These are phyloP conservation scores for Didymosphaeria variabile DNA, from an alignment of 2,329 filamentous ascomycete species.

Conservation along the genomic window DNA sequence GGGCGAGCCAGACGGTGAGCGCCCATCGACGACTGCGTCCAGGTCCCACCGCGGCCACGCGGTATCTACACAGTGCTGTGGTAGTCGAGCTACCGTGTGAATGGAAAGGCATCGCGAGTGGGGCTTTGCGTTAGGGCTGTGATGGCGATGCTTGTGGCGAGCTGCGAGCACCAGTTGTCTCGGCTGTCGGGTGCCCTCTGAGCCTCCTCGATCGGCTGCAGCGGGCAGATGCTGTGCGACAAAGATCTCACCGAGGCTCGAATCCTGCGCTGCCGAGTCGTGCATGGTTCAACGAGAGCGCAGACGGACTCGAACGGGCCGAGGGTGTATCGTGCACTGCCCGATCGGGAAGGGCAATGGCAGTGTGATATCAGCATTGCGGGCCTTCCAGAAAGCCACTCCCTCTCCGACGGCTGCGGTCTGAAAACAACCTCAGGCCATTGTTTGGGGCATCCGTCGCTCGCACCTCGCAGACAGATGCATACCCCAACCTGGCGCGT, in stretches of 20 bases:
- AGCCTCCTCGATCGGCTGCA: conserved; percentile 2
- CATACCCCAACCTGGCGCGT: conserved; percentile 19
- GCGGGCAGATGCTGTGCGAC: conserved; percentile 13
- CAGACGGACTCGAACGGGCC: not conserved
- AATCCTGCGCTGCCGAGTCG: not conserved
- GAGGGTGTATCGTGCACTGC: conserved; percentile 20
- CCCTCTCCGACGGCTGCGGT: conserved; percentile 13
- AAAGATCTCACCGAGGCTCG: not conserved
- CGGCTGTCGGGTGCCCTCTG: not conserved
- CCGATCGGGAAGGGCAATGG: conserved; percentile 18
- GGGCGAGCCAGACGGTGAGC: conserved; percentile 29
- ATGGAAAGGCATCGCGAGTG: not conserved
- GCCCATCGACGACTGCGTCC: conserved; percentile 16
- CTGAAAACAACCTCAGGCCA: conserved; percentile 45
- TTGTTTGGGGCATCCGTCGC: conserved; percentile 32
- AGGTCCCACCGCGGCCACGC: conserved; percentile 7
- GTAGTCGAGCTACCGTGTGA: conserved; percentile 10
- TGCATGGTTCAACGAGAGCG: conserved; percentile 1
- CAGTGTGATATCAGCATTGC: conserved; percentile 16
- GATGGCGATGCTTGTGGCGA: conserved; percentile 24
- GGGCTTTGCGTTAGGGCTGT: conserved; percentile 37
- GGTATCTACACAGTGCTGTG: not conserved
- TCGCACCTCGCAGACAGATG: conserved; percentile 19
- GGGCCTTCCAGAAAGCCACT: conserved; percentile 7
- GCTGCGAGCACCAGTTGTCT: conserved; percentile 24